Evolutionary conservation across 306 rosid species (phyloP).

Genomic region (Cucurbita moschata): DNA sequence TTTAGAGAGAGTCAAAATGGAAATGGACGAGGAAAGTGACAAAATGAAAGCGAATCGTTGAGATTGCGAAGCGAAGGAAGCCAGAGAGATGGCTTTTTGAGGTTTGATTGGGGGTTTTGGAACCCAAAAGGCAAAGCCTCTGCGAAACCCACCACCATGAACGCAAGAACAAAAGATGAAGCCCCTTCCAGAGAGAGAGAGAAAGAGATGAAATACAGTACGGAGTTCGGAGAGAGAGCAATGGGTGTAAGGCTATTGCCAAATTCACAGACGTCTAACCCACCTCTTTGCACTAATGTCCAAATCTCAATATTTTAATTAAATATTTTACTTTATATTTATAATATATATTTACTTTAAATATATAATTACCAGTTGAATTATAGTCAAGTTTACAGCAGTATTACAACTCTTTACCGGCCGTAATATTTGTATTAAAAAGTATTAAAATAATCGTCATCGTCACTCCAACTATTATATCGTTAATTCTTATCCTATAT

Average conservation of each 20-base stretch:
- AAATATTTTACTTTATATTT: too few relatives aligned
- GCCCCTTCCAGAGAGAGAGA: neutral
- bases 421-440: too few relatives aligned
- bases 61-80: conserved; percentile 16
- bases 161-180: conserved; percentile 8
- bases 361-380: too few relatives aligned
- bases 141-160: conserved; percentile 22
- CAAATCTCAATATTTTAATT: neutral
- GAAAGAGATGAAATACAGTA: neutral
- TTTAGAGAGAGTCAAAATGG: conserved; percentile 34
- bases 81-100: conserved; percentile 27
- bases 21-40: conserved; percentile 23
- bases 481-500: too few relatives aligned
- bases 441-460: too few relatives aligned
- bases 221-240: neutral
- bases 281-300: neutral
- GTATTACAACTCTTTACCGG: too few relatives aligned
- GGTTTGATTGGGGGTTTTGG: conserved; percentile 12
- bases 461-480: too few relatives aligned
- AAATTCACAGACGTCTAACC: neutral
- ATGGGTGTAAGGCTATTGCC: neutral
- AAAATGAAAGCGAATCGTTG: conserved; percentile 40
- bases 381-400: too few relatives aligned
- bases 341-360: too few relatives aligned
- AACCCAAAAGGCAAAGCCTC: conserved; percentile 29